phyloP scores from a whole-genome alignment of 306 rosid species.

The Sicyos edulis region DNA sequence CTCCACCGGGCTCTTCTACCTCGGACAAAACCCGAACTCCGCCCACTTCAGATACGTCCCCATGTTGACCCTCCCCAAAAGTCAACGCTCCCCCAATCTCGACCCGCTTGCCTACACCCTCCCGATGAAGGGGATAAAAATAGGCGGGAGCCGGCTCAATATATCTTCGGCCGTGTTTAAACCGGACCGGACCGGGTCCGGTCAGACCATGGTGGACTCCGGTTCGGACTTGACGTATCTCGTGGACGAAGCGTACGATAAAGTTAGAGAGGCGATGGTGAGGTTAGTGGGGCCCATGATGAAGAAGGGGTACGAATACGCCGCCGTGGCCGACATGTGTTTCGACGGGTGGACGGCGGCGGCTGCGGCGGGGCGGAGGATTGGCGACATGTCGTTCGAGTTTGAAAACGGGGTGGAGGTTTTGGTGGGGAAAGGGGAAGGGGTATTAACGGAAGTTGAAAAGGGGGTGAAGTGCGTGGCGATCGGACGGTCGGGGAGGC shows the following conservation, averaged over 20 bases:
- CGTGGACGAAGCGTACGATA: slow-evolving; percentile 65
- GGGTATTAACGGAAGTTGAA: slow-evolving; percentile 53
- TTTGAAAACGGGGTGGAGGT: slow-evolving; percentile 74
- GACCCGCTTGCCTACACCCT: slow-evolving; percentile 71
- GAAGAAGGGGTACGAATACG: slow-evolving; percentile 65
- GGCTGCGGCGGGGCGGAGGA: slow-evolving; percentile 49
- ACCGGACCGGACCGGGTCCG: slow-evolving; percentile 65
- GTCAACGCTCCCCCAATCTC: slow-evolving; percentile 74
- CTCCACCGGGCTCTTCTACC: slow-evolving; percentile 58
- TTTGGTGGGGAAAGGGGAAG: slow-evolving; percentile 36
- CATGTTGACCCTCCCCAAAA: slow-evolving; percentile 38
- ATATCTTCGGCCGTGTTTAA: slow-evolving; percentile 39
- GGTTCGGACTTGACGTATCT: slow-evolving; percentile 66
- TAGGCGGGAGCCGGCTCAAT: slow-evolving; percentile 34
- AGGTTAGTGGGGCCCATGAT: slow-evolving; percentile 47
- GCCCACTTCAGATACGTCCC: slow-evolving; percentile 35
- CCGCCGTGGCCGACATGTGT: slow-evolving; percentile 58
- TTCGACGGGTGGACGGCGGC: slow-evolving; percentile 32
- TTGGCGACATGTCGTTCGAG: slow-evolving; percentile 61
- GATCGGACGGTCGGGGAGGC: slow-evolving; percentile 61
- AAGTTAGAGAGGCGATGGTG: slow-evolving; percentile 45
- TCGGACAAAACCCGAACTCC: slow-evolving; percentile 67
- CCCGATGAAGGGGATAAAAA: slow-evolving; percentile 53
- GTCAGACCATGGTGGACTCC: slow-evolving; percentile 86
- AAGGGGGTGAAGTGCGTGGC: slow-evolving; percentile 71